Evolutionary conservation across 306 rosid species (phyloP), one percentile per base, ranked within the genome.

Genomic region (Citrullus mucosospermus): DNA sequence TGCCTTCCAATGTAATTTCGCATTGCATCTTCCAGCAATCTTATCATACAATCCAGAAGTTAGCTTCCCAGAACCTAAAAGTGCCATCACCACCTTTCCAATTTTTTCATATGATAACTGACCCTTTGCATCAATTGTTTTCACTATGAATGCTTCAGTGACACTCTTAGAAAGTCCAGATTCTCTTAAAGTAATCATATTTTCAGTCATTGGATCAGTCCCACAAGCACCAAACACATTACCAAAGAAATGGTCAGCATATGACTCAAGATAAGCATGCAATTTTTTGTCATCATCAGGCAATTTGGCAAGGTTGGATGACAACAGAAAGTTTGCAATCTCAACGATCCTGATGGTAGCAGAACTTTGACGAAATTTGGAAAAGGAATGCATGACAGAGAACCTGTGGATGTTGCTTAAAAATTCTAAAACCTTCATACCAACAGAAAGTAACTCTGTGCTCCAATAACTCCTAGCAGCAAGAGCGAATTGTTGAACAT

Each of bases 51-150:
- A 15, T 62, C 81, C 84, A 48, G 32, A 13, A 55, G 63, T 48
- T 2, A 80, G 76, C 65, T 51, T 75, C 57, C 86, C 53, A 2
- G 78, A 75, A 41, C 92, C 91, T 50, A 92, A 79, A 78, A 86
- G 78, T 79, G 80, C 75, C 83, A 85, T 79, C 6, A 71, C 82
- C 15, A 86, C 78, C 57, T 81, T 81, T 85, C 94, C 97, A 44
- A 92, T 83, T 80, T 76, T 75, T 44, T 83, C 90, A 62, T 76
- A 39, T 22, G 90, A 71, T 54, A 86, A 63, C 54, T 36, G 53
- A 50, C 5, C 66, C 8, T 68, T 34, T 32, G 25, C 66, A 41
- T 60, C 43, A 36, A 82, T 79, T 39, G n/a, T 81, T 22, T 83
- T 86, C 65, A 14, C 8, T 15, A 88, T 60, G 9, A 76, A n/a